Conservation (phyloP, 148 eudicot genomes). For the Pharnaceum exiguum region DNA sequence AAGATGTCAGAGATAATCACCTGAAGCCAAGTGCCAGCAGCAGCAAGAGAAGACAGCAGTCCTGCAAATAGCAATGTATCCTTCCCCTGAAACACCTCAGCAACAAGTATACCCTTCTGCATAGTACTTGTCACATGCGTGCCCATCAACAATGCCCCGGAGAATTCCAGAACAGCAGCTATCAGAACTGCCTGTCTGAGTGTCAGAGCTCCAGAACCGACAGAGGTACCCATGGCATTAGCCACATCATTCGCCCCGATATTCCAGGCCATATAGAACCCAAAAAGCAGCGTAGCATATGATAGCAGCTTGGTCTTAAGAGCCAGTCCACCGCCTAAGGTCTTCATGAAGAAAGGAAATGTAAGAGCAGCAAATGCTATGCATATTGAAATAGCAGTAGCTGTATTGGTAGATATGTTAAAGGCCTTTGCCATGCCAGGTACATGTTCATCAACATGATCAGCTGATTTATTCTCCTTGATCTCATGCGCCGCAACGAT, state of each 20-base stretch:
- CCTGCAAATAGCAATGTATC: conserved; percentile 78
- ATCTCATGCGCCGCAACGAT: conserved; percentile 9
- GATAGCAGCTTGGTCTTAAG: conserved; percentile 63
- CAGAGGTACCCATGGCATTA: conserved; percentile 97
- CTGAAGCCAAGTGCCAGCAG: conserved; percentile 99
- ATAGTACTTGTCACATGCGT: conserved; percentile 85
- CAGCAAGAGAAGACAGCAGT: conserved; percentile 64
- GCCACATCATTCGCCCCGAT: conserved; percentile 98
- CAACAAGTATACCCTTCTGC: conserved; percentile 97
- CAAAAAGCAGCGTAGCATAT: conserved; percentile 62
- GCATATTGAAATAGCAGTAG: conserved; percentile 65
- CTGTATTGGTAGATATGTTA: conserved; percentile 64
- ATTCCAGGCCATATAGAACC: conserved; percentile 97
- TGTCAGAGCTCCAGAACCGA: conserved; percentile 86
- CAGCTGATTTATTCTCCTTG: conserved; percentile 19
- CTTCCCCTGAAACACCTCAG: conserved; percentile 85
- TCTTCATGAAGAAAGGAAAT: conserved; percentile 70
- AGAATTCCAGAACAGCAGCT: conserved; percentile 84
- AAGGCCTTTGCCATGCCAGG: conserved; percentile 87
- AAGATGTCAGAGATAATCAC: conserved; percentile 21
- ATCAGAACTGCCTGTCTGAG: conserved; percentile 79
- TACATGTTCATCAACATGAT: conserved; percentile 18
- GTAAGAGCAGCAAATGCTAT: conserved; percentile 75
- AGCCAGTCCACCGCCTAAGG: conserved; percentile 52
- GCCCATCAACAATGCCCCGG: conserved; percentile 88